Evolutionary conservation across 1,139 yeast species (phyloP), one percentile per base, ranked within the genome.

Genomic region (Trichomonascaceae sp.): DNA sequence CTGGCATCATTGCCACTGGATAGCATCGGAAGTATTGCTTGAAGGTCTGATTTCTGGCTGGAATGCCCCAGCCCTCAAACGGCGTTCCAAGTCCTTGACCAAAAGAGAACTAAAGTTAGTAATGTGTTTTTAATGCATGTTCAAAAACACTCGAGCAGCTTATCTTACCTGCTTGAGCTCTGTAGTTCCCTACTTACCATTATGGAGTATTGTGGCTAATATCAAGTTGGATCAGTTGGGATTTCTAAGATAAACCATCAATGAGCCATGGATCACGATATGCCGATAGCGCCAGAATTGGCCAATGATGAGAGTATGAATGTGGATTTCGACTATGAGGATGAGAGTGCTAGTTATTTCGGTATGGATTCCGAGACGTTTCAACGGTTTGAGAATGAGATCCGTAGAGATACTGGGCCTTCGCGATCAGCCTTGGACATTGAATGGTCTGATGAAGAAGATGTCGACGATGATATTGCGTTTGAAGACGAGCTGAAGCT

Each of bases 1-100:
- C 96, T 3, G 95, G 87, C 93, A 89, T 87, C 95, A 88, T 88
- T 2, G 85, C 79, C 45, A 91, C 80, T 2, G 98, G 97, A 68
- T 90, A 93, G 66, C 96, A 87, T 65, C 99, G 79, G 74, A 88
- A 93, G 70, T 81, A 87, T 62, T 90, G 96, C 64, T 87, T 90
- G 71, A 80, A 82, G 53, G 70, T 71, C 54, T 62, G 66, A 20
- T 53, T 38, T 6, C 50, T 43, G 32, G 51, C 20, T 4, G 52
- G 54, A 20, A 43, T 10, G 18, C 56, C 56, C 46, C 44, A 48
- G 7, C 51, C 54, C 15, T 36, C 41, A 13, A 36, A 36, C 41
- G 41, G 41, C 18, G 41, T 36, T 36, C 41, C 41, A 9, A 36
- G 41, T 9, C 41, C 41, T 13, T 36, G 41, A 13, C 41, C 41